A percentile compares a stretch with the other conserved stretches of the same genome.
These are phyloP conservation scores for Psilocybe cyanescens DNA, from an alignment of 768 basidiomycete species.

Conservation along the genomic window DNA sequence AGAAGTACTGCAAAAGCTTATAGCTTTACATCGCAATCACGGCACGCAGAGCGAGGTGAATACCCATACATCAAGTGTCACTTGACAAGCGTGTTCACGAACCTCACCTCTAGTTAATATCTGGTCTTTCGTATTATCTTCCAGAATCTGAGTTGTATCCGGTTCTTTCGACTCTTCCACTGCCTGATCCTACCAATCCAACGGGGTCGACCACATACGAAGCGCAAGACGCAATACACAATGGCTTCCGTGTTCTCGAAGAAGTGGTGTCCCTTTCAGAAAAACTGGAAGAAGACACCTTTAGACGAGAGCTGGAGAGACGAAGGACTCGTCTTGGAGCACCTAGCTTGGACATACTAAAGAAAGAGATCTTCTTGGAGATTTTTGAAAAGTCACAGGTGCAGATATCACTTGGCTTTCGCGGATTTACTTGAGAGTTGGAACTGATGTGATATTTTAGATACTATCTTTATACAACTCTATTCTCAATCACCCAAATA, in stretches of 20 bases:
- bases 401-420: neutral
- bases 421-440: neutral
- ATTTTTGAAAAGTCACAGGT: slow-evolving; percentile 67
- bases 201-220: slow-evolving; percentile 58
- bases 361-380: slow-evolving; percentile 69
- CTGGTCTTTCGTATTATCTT: slow-evolving; percentile 70
- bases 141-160: slow-evolving; percentile 70
- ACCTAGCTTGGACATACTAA: slow-evolving; percentile 57
- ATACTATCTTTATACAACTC: slow-evolving; percentile 77
- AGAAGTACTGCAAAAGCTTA: slow-evolving; percentile 76
- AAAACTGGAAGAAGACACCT: slow-evolving; percentile 55
- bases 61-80: slow-evolving; percentile 6
- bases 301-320: slow-evolving; percentile 74
- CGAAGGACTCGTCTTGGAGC: slow-evolving; percentile 80
- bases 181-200: slow-evolving; percentile 79
- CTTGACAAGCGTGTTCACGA: neutral
- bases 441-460: slow-evolving; percentile 35
- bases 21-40: slow-evolving; percentile 62
- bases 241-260: slow-evolving; percentile 72
- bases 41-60: slow-evolving; percentile 65
- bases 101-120: slow-evolving; percentile 54
- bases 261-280: slow-evolving; percentile 73
- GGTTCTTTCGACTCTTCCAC: slow-evolving; percentile 67
- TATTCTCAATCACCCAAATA: slow-evolving; percentile 79
- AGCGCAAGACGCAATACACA: slow-evolving; percentile 65